Base-by-base conservation (phyloP, 2,329 filamentous ascomycete genomes). In the Metarhizium humberi region DNA sequence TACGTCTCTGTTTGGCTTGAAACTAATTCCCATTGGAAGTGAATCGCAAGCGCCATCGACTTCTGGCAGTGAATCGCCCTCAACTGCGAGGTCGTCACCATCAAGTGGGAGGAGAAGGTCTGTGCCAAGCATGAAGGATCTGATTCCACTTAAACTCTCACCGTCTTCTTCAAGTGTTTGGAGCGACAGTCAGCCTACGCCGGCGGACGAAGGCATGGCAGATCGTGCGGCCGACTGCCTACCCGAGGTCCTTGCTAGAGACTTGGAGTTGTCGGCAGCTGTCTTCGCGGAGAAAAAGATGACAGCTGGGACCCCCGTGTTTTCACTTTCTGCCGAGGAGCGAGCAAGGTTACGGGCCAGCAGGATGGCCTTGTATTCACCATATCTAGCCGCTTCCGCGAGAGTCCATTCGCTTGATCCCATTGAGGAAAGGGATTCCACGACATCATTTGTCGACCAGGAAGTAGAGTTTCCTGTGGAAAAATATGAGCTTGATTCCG, bases 231-330 rank as follows among this genome's bases (percentile, higher is more conserved):
- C 68, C 51, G 74, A 73, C 63, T 82, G 76, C 65, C 69, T 84
- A 18, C 77, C 80, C 2, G 81, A 84, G 65, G 61, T 81, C 43
- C 69, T 84, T n/a, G 80, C 74, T 6, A 73, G 71, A 56, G 79
- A 84, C 58, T 68, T 83, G 49, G 76, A 80, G 61, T 62, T 71
- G 25, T 80, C 77, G 18, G 69, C 69, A 52, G 67, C 70, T 10
- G 63, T 79, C 30, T 82, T 82, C 55, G 67, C 67, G 30, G 72
- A 77, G 14, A 78, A 70, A 62, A 76, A 75, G 56, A 76, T 82
- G 73, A 79, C 79, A 6, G 74, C 78, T 25, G 79, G 79, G 8
- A 62, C 70, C 8, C 79, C 80, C 1, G 65, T 67, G 11, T 66
- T 65, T 40, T 63, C 66, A 3, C 62, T 77, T 16, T 69, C 69